phyloP scores from a whole-genome alignment of 164 flowering plant genomes.

The Hamamelis virginiana region DNA sequence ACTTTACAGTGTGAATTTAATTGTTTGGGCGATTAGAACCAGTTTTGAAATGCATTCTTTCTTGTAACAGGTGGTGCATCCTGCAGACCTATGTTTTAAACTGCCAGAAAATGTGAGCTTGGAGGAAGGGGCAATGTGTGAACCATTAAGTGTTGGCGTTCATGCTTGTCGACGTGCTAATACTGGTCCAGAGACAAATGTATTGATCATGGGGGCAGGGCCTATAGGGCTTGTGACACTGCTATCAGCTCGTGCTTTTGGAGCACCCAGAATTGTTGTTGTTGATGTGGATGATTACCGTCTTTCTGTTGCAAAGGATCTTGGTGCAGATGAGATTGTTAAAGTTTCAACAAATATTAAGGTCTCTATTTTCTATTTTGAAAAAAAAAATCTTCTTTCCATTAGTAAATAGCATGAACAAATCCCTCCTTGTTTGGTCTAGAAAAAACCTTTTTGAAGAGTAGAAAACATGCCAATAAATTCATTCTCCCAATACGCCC shows the following conservation, averaged over 20 bases:
- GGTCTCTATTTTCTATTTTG: conserved; percentile 32
- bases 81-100: conserved; percentile 85
- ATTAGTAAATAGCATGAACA: background rate
- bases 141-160: conserved; percentile 93
- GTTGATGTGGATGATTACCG: conserved; percentile 84
- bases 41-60: background rate
- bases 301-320: conserved; percentile 76
- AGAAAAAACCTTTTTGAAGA: too few species aligned
- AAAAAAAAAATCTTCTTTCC: background rate
- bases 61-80: conserved; percentile 74
- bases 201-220: conserved; percentile 89
- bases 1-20: too few species aligned
- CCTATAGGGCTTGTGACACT: conserved; percentile 92
- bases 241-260: conserved; percentile 90
- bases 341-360: conserved; percentile 67
- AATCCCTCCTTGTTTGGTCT: background rate
- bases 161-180: conserved; percentile 91
- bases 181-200: conserved; percentile 79
- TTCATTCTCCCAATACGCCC: too few species aligned
- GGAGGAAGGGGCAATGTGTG: conserved; percentile 99
- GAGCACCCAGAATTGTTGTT: conserved; percentile 71
- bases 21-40: background rate
- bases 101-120: conserved; percentile 90
- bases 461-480: too few species aligned
- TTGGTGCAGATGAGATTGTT: conserved; percentile 72